Percentiles rank a stretch among this genome's conserved stretches.
phyloP scores from a whole-genome alignment of 306 rosid genomes.

The Casuarina glauca region DNA sequence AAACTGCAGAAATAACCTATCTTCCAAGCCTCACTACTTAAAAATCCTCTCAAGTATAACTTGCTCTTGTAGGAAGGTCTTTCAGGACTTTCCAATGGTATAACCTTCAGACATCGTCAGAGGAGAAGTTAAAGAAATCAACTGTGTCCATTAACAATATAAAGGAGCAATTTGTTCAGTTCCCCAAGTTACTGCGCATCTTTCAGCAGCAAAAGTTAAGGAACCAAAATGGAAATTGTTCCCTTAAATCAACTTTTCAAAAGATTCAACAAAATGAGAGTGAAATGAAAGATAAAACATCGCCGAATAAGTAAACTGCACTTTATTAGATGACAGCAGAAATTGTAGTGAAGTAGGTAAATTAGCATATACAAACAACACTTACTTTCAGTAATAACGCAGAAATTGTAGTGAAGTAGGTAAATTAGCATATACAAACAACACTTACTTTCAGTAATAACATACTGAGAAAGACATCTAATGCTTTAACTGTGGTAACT shows the following conservation, averaged over 20 bases:
- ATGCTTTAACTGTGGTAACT: neutral
- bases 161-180: constrained; percentile 1
- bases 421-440: neutral
- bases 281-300: neutral
- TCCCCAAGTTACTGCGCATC: neutral
- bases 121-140: neutral
- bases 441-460: neutral
- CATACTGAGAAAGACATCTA: neutral
- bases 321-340: neutral
- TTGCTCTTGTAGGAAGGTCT: neutral
- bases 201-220: neutral
- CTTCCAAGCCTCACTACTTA: neutral
- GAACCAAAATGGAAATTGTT: neutral
- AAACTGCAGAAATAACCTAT: neutral
- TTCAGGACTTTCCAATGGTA: neutral
- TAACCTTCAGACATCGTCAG: neutral
- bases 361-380: neutral
- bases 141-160: neutral
- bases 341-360: neutral
- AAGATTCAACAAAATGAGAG: neutral
- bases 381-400: neutral
- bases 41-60: neutral
- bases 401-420: neutral
- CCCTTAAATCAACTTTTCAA: neutral
- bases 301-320: neutral